Evolutionary conservation across 495 filamentous ascomycete genomes (phyloP).

Genomic region (Xylaria flabelliformis): DNA sequence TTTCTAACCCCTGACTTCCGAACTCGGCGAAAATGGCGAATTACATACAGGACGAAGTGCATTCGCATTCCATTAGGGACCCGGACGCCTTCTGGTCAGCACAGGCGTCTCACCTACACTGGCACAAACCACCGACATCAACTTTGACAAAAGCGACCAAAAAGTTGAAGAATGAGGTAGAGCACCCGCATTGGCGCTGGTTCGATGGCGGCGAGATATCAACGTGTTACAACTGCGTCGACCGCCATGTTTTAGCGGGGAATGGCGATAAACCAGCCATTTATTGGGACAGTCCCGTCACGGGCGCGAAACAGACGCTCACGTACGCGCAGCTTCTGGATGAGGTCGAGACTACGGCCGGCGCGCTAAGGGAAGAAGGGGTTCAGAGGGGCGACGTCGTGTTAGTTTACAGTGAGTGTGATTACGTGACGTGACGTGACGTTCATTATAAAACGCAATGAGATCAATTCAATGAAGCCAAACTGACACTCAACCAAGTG

Average conservation of each 20-base stretch:
- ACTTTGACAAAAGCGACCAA: constrained; percentile 52
- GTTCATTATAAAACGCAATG: not conserved
- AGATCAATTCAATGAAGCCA: not conserved
- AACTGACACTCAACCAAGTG: constrained; percentile 60
- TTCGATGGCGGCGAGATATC: constrained; percentile 90
- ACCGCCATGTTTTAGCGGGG: constrained; percentile 81
- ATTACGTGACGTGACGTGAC: too few species aligned
- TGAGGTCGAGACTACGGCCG: constrained; percentile 86
- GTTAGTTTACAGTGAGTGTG: constrained; percentile 81
- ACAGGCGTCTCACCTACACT: constrained; percentile 76
- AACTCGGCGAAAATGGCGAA: constrained; percentile 26
- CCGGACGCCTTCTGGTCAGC: constrained; percentile 79
- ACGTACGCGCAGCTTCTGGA: constrained; percentile 77
- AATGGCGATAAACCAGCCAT: constrained; percentile 76
- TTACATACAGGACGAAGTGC: constrained; percentile 58
- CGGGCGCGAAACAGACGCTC: constrained; percentile 70
- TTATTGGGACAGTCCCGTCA: constrained; percentile 87
- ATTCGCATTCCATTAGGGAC: constrained; percentile 59
- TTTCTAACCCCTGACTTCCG: not conserved
- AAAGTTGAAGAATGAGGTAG: constrained; percentile 45
- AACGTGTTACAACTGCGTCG: constrained; percentile 88
- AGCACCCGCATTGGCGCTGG: constrained; percentile 77
- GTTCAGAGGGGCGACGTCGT: constrained; percentile 88
- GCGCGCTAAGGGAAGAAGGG: constrained; percentile 81
- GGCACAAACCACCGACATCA: constrained; percentile 72